phyloP scores from a whole-genome alignment of 345 rosid species.

The Citrus medica region DNA sequence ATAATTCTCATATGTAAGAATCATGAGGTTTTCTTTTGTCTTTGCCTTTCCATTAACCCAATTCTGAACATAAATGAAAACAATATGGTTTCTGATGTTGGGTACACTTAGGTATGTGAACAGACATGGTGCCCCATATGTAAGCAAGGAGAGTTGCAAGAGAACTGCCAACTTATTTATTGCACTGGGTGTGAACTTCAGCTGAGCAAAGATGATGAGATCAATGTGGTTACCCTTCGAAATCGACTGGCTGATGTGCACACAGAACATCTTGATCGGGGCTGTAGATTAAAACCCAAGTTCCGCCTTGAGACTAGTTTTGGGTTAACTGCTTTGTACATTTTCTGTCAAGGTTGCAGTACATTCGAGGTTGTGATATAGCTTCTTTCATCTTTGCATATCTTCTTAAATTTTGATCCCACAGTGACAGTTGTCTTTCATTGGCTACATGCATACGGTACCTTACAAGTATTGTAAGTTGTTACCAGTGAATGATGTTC shows the following conservation, averaged over 20 bases:
- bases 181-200: constrained; percentile 66
- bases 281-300: constrained; percentile 68
- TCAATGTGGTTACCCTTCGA: constrained; percentile 47
- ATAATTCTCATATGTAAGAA: background rate
- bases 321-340: constrained; percentile 73
- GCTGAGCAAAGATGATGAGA: constrained; percentile 70
- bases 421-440: background rate
- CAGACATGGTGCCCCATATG: constrained; percentile 91
- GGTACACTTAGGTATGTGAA: constrained; percentile 29
- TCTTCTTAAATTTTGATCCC: background rate
- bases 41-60: background rate
- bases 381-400: background rate
- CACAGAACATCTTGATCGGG: constrained; percentile 62
- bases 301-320: constrained; percentile 47
- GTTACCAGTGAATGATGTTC: too few relatives aligned
- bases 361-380: constrained; percentile 64
- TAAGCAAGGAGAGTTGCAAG: constrained; percentile 72
- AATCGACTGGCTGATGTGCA: constrained; percentile 63
- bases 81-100: constrained; percentile 18
- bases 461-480: too few relatives aligned
- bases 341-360: constrained; percentile 59
- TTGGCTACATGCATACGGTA: background rate
- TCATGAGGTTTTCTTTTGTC: background rate
- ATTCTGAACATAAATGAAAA: background rate
- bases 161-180: constrained; percentile 46